These are phyloP conservation scores for Buddleja alternifolia DNA, from an alignment of 257 asterid species.

Conservation along the genomic window DNA sequence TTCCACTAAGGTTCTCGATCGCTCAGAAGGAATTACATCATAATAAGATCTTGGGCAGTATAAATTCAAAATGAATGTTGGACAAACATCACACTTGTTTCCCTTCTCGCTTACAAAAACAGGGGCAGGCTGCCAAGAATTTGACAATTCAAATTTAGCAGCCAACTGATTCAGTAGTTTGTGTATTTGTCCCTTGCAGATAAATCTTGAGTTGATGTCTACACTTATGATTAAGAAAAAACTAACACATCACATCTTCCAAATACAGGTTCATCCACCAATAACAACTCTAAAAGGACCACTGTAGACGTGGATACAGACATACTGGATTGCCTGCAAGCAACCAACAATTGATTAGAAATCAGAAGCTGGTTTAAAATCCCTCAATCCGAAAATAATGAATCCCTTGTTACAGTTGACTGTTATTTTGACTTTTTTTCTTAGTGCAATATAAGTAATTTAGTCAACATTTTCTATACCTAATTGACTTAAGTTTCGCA, in stretches of 20 bases:
- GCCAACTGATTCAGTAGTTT: conserved; percentile 83
- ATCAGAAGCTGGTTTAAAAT: background rate
- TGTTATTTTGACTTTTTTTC: too few relatives aligned
- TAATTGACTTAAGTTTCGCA: too few relatives aligned
- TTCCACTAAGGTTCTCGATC: conserved; percentile 71
- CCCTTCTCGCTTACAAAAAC: conserved; percentile 45
- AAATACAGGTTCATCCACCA: conserved; percentile 34
- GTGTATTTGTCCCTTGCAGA: conserved; percentile 87
- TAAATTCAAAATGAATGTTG: conserved; percentile 72
- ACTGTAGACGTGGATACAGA: conserved; percentile 67
- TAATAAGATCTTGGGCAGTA: conserved; percentile 80
- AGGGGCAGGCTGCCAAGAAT: conserved; percentile 40
- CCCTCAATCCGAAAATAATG: too few relatives aligned
- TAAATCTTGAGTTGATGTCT: conserved; percentile 95
- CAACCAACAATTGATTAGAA: conserved; percentile 41
- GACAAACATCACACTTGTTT: conserved; percentile 55
- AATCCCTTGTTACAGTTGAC: too few relatives aligned
- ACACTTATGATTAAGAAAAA: conserved; percentile 50
- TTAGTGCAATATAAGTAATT: too few relatives aligned
- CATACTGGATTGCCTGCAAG: conserved; percentile 88
- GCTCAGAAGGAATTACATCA: conserved; percentile 67
- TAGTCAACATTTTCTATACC: too few relatives aligned
- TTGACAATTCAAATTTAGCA: conserved; percentile 47
- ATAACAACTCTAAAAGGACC: conserved; percentile 27
- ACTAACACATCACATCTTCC: conserved; percentile 26